These are phyloP conservation scores for Erodium texanum DNA, from an alignment of 441 rosid species.

Conservation along the genomic window DNA sequence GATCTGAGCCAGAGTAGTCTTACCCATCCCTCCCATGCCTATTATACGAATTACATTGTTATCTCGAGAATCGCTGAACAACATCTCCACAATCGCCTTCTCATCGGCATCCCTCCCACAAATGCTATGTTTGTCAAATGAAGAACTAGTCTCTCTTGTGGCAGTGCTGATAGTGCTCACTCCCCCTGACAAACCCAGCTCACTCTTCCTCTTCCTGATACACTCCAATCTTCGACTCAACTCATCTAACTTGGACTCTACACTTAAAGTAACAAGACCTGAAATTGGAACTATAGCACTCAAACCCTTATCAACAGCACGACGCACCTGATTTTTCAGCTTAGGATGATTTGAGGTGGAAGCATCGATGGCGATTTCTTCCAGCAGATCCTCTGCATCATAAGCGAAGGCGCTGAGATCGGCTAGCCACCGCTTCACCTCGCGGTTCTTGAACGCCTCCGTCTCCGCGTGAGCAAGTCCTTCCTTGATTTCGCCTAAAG, in stretches of 20 bases:
- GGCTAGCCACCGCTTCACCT: conserved; percentile 20
- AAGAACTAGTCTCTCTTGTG: too few species aligned
- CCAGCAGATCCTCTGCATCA: conserved; percentile 34
- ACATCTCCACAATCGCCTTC: conserved; percentile 13
- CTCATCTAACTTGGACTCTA: conserved; percentile 1
- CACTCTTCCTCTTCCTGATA: neutral
- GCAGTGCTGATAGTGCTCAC: too few species aligned
- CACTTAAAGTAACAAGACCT: neutral
- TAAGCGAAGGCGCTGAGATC: conserved; percentile 27
- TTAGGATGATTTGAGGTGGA: neutral
- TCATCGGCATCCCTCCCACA: conserved; percentile 19
- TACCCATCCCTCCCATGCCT: conserved; percentile 21
- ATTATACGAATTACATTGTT: conserved; percentile 20
- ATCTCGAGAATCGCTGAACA: neutral
- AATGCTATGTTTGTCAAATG: neutral
- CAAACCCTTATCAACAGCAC: neutral
- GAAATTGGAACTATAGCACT: neutral
- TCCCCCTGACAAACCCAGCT: too few species aligned
- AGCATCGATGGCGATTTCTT: conserved; percentile 24
- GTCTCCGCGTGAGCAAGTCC: conserved; percentile 29
- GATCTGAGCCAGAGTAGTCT: conserved; percentile 10
- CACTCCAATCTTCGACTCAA: conserved; percentile 17
- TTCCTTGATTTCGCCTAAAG: neutral
- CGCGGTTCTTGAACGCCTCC: conserved; percentile 13
- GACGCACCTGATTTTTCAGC: neutral